phyloP scores from a whole-genome alignment of 768 basidiomycete species.

The Strobilomyces dryophilus region DNA sequence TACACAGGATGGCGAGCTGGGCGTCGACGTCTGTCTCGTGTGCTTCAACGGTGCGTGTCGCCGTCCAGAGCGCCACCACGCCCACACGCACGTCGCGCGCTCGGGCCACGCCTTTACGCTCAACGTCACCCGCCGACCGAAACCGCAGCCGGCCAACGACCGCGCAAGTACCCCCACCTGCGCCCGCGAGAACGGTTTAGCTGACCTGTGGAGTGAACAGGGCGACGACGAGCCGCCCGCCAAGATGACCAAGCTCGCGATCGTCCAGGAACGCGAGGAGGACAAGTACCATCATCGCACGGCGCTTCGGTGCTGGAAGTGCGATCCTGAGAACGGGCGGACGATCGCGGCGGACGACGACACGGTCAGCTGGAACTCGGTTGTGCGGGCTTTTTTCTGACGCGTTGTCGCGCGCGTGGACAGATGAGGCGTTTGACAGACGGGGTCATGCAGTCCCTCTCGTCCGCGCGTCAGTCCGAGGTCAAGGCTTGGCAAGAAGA shows the following conservation, averaged over 20 bases:
- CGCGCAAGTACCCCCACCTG: constrained; percentile 49
- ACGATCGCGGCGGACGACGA: constrained; percentile 38
- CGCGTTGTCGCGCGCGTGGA: background rate
- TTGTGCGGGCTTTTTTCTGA: too few relatives aligned
- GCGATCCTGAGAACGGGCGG: constrained; percentile 48
- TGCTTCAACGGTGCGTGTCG: constrained; percentile 97
- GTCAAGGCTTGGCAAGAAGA: constrained; percentile 99
- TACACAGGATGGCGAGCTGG: constrained; percentile 61
- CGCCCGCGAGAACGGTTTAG: too few relatives aligned
- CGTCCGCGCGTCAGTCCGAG: constrained; percentile 89
- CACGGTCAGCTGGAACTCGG: too few relatives aligned
- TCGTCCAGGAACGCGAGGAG: constrained; percentile 80
- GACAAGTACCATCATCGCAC: constrained; percentile 78
- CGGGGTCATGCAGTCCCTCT: constrained; percentile 74
- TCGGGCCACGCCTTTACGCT: constrained; percentile 72
- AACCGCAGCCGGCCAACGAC: constrained; percentile 44
- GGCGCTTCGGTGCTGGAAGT: constrained; percentile 71
- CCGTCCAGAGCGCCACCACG: constrained; percentile 60
- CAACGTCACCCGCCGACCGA: constrained; percentile 73
- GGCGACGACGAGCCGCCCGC: constrained; percentile 76
- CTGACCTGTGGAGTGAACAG: constrained; percentile 34
- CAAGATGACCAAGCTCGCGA: constrained; percentile 88
- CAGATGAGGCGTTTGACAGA: constrained; percentile 57
- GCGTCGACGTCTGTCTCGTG: constrained; percentile 83
- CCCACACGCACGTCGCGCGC: constrained; percentile 65